Conservation (phyloP, 306 rosid species). For the Cucurbita argyrosperma region DNA sequence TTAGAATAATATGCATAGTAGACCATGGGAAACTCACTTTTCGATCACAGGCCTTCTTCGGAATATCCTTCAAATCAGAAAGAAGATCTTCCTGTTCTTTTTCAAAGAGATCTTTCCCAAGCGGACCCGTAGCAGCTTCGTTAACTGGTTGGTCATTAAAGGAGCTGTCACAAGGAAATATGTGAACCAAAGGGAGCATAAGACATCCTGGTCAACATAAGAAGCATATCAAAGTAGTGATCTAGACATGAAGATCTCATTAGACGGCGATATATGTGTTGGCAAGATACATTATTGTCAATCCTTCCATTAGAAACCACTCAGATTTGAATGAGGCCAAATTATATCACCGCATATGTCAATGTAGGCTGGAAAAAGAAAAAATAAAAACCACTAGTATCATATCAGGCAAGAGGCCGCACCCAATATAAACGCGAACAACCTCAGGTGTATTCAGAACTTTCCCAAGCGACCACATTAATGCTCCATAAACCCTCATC, state of each 20-base stretch:
- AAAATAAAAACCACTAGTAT: not conserved
- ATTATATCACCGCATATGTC: not conserved
- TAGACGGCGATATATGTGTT: not conserved
- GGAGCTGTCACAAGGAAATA: conserved; percentile 34
- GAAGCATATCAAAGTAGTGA: not conserved
- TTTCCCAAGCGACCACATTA: conserved; percentile 99
- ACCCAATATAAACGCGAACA: conserved; percentile 89
- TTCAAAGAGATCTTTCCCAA: conserved; percentile 79
- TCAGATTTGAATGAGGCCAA: not conserved
- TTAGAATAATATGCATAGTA: not conserved
- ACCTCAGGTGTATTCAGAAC: conserved; percentile 90
- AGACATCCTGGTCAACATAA: not conserved
- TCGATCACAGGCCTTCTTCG: conserved; percentile 89
- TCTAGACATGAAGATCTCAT: not conserved
- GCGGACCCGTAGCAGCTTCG: conserved; percentile 35
- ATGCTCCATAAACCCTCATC: conserved; percentile 94
- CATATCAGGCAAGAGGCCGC: conserved; percentile 12
- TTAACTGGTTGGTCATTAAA: conserved; percentile 70
- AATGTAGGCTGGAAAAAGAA: not conserved
- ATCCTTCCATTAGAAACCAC: not conserved
- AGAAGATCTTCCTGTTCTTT: conserved; percentile 93
- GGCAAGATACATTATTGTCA: not conserved
- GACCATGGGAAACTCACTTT: conserved; percentile 36
- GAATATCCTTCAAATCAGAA: conserved; percentile 75
- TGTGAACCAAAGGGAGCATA: not conserved